Evolutionary conservation across 768 basidiomycete genomes (phyloP).

Genomic region (Suillus subalutaceus): DNA sequence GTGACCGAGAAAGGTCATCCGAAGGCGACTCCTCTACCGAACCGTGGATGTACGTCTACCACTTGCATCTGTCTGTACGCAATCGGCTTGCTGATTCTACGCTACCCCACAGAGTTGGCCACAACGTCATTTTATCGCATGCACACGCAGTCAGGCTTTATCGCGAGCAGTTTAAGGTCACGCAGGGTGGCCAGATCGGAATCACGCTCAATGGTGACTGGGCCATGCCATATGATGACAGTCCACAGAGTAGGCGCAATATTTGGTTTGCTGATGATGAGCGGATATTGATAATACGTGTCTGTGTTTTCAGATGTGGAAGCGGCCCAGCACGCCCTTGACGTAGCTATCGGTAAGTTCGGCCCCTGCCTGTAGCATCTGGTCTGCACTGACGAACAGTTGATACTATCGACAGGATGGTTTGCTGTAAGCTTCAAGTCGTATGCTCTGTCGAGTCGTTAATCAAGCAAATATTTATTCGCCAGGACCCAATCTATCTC

Average conservation of each 20-base stretch:
- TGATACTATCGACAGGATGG: conserved; percentile 44
- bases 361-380: conserved; percentile 31
- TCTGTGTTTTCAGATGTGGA: conserved; percentile 50
- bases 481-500: conserved; percentile 67
- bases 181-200: conserved; percentile 70
- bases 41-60: conserved; percentile 63
- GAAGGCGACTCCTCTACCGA: conserved; percentile 68
- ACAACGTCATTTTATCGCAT: conserved; percentile 69
- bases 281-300: conserved; percentile 6
- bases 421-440: conserved; percentile 47
- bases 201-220: conserved; percentile 81
- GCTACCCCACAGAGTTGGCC: conserved; percentile 55
- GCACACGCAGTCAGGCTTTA: conserved; percentile 69
- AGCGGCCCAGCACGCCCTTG: conserved; percentile 72
- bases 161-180: conserved; percentile 63
- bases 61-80: conserved; percentile 1
- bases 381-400: conserved; percentile 21
- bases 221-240: conserved; percentile 73
- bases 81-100: background rate
- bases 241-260: conserved; percentile 57
- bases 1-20: conserved; percentile 58
- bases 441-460: background rate
- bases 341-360: conserved; percentile 66
- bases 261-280: background rate
- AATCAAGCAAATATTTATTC: background rate